phyloP scores from a whole-genome alignment of 2,329 filamentous ascomycete genomes.

The Teratosphaeria zuluensis region DNA sequence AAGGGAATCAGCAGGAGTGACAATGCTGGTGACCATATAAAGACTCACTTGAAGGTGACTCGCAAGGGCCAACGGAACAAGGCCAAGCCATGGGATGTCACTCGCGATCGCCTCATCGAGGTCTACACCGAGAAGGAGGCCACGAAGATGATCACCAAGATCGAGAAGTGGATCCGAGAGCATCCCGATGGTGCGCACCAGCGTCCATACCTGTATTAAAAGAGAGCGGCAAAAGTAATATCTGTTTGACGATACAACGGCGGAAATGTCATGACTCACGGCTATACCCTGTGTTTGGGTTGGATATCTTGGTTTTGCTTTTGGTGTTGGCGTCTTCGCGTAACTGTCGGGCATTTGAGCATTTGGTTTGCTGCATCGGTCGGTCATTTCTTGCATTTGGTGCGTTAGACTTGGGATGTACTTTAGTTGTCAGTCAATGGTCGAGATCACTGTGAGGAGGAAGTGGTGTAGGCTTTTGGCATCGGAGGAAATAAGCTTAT shows the following conservation, averaged over 20 bases:
- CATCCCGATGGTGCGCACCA: constrained; percentile 1
- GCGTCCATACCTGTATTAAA: background rate
- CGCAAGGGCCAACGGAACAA: constrained; percentile 19
- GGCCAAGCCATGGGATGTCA: constrained; percentile 9
- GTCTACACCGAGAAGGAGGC: constrained; percentile 5
- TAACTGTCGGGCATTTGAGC: background rate
- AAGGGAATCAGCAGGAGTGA: constrained; percentile 17
- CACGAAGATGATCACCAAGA: constrained; percentile 12
- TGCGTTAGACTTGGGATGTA: background rate
- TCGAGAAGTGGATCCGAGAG: constrained; percentile 5
- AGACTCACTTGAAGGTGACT: constrained; percentile 16
- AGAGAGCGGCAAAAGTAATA: background rate
- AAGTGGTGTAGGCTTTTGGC: background rate
- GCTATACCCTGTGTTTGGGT: background rate
- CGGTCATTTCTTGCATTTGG: background rate
- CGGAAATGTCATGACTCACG: constrained; percentile 1
- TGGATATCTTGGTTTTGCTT: background rate
- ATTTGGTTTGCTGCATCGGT: background rate
- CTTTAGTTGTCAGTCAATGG: background rate
- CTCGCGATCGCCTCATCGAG: constrained; percentile 4
- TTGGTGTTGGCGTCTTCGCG: background rate
- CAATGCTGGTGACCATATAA: constrained; percentile 24
- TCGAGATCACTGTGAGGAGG: background rate
- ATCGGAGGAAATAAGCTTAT: background rate
- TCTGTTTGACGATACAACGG: background rate